Evolutionary conservation across 2,329 filamentous ascomycete genomes (phyloP), one percentile per base, ranked within the genome.

Genomic region (Coccinonectria pachysandricola): DNA sequence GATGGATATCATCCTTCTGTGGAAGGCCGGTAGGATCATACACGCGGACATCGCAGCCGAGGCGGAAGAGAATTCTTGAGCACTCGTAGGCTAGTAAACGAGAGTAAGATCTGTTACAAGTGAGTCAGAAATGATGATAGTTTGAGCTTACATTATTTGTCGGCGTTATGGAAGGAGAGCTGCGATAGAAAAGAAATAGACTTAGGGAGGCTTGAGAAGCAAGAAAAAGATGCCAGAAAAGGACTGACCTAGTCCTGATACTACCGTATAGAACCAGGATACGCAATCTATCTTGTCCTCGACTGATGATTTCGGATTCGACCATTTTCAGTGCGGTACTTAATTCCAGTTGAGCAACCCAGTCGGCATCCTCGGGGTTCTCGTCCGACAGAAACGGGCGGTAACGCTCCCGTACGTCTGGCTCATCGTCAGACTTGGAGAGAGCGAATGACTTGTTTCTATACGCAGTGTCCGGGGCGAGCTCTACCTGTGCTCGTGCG

Each of bases 21-120:
- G 75, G 75, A 0, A 80, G 52, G 1, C 60, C 65, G 1, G 53
- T 48, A 0, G 75, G 75, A 32, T 79, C 53, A 43, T 64, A 79
- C 2, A 79, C 56, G 4, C 75, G 67, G 2, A 79, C 75, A 36
- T 79, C 75, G 42, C 73, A 79, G 13, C 75, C 75, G 0, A 80
- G 62, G 3, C 74, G 65, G 45, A 65, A 69, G 3, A 80, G 64
- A 21, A 79, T 74, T 1, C 75, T 58, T 2, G 59, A 59, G 5
- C 63, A 65, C 49, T 80, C 75, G 19, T 57, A 71, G 2, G 75
- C 72, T 3, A 78, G 54, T 0, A 79, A 57, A 4, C 60, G 54
- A 0, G 72, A 77, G 42, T 72, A 79, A 1, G 75, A 79, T 65
- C 29, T 23, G 19, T 13, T n/a, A 6, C 3, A 14, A 9, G 7